Evolutionary conservation across 257 asterid species (phyloP).

Genomic region (Nemophila menziesii): DNA sequence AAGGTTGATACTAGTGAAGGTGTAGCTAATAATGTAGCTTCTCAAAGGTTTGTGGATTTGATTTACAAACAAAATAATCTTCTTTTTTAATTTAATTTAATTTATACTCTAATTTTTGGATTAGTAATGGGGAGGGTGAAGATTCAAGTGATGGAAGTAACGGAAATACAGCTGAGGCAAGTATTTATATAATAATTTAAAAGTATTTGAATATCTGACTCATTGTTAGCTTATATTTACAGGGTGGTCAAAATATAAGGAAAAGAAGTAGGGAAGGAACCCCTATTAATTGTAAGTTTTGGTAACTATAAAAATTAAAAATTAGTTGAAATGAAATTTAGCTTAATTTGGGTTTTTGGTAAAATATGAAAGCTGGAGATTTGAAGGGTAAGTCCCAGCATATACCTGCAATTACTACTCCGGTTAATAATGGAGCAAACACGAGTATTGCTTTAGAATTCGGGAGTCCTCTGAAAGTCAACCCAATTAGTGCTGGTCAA

Average conservation of each 20-base stretch:
- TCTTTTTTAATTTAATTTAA: conserved; percentile 5
- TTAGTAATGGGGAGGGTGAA: conserved; percentile 58
- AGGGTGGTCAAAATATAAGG: conserved; percentile 48
- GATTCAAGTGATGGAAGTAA: conserved; percentile 87
- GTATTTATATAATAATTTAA: conserved; percentile 11
- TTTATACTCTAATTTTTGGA: conserved; percentile 8
- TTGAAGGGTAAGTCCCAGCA: conserved; percentile 28
- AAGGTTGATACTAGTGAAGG: conserved; percentile 42
- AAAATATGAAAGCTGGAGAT: conserved; percentile 18
- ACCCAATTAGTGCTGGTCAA: conserved; percentile 25
- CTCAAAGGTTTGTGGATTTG: conserved; percentile 61
- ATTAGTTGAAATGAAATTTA: not conserved
- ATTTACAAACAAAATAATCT: not conserved
- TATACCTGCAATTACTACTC: conserved; percentile 21
- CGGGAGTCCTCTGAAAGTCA: conserved; percentile 35
- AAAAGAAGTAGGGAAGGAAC: conserved; percentile 63
- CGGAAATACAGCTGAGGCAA: conserved; percentile 48
- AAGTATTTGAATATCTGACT: not conserved
- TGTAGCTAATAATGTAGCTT: conserved; percentile 39
- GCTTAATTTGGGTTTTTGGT: conserved; percentile 1
- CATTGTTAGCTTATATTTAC: conserved; percentile 2
- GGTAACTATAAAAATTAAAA: not conserved
- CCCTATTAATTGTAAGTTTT: conserved; percentile 44
- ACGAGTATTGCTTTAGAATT: conserved; percentile 37
- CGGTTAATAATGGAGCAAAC: conserved; percentile 27